Evolutionary conservation across 352 stramenopile species (phyloP).

Genomic region (Phytophthora multivora): DNA sequence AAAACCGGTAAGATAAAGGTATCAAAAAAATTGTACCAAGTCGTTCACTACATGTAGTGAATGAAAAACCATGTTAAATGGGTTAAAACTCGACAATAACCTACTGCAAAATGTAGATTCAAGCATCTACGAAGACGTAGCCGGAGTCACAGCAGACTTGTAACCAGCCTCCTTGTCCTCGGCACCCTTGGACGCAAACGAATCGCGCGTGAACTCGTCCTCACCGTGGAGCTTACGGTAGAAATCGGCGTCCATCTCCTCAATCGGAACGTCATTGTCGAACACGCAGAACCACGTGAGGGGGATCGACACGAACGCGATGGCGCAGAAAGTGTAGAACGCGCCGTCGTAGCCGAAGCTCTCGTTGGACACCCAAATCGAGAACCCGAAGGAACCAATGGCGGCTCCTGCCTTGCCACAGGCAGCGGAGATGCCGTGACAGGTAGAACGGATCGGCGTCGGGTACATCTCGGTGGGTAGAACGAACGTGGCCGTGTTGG

Average conservation of each 20-base stretch:
- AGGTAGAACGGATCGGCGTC: slow-evolving; percentile 83
- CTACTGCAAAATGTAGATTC: too few species aligned
- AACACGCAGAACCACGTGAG: slow-evolving; percentile 63
- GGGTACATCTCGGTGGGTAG: slow-evolving; percentile 85
- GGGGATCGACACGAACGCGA: slow-evolving; percentile 49
- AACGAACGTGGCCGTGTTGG: slow-evolving; percentile 87
- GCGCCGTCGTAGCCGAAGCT: slow-evolving; percentile 27
- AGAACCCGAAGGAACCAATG: slow-evolving; percentile 30
- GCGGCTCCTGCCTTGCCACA: slow-evolving; percentile 19
- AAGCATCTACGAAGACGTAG: too few species aligned
- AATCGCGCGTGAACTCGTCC: slow-evolving; percentile 4
- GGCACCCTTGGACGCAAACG: slow-evolving; percentile 3
- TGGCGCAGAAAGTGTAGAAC: slow-evolving; percentile 48
- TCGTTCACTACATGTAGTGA: too few species aligned
- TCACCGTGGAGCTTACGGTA: slow-evolving; percentile 7
- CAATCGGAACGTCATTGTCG: slow-evolving; percentile 46
- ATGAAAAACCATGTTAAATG: too few species aligned
- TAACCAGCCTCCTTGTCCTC: background rate
- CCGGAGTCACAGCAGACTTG: background rate
- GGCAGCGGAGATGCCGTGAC: slow-evolving; percentile 70
- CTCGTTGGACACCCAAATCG: slow-evolving; percentile 24
- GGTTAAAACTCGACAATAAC: too few species aligned
- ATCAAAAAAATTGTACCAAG: background rate
- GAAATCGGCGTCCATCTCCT: slow-evolving; percentile 25
- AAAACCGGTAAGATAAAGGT: background rate